Evolutionary conservation across 2,329 filamentous ascomycete genomes (phyloP).

Genomic region (Cephalotrichum gorgonifer): DNA sequence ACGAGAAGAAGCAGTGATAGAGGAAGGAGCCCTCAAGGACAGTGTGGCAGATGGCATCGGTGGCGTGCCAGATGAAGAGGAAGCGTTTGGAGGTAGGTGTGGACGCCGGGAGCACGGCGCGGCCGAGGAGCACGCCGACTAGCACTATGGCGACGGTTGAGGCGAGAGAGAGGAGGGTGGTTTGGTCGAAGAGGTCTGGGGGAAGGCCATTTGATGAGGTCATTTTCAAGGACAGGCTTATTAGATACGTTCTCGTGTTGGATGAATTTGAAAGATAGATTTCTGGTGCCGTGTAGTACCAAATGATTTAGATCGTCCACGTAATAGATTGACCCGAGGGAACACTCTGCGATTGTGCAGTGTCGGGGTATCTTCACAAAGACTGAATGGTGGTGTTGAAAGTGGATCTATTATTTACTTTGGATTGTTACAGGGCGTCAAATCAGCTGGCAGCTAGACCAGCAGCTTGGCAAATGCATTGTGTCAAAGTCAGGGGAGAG

Average conservation of each 20-base stretch:
- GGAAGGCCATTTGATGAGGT: slow-evolving; percentile 17
- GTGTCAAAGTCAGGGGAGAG: too few species aligned
- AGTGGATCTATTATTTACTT: too few species aligned
- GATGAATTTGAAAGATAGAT: too few species aligned
- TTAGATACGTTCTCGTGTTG: neutral
- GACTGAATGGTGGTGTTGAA: too few species aligned
- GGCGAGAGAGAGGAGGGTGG: slow-evolving; percentile 47
- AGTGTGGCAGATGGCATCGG: slow-evolving; percentile 86
- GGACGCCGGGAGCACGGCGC: slow-evolving; percentile 32
- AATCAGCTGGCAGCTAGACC: too few species aligned
- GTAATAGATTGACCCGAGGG: too few species aligned
- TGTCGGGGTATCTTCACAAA: too few species aligned
- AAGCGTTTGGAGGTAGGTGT: slow-evolving; percentile 52
- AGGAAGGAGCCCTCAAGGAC: slow-evolving; percentile 85
- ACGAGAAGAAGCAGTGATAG: slow-evolving; percentile 82
- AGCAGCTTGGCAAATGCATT: too few species aligned
- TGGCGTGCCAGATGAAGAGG: slow-evolving; percentile 90
- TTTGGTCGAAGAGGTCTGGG: slow-evolving; percentile 47
- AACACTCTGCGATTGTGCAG: too few species aligned
- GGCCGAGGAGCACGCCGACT: slow-evolving; percentile 28
- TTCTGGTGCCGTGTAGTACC: too few species aligned
- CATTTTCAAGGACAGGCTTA: neutral
- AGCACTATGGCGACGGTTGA: slow-evolving; percentile 40
- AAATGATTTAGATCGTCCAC: too few species aligned
- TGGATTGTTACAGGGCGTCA: too few species aligned